A percentile compares a stretch with the other conserved stretches of the same genome.
Conservation (phyloP, 192 early-diverging fungal genomes). For the Coemansia reversa region DNA sequence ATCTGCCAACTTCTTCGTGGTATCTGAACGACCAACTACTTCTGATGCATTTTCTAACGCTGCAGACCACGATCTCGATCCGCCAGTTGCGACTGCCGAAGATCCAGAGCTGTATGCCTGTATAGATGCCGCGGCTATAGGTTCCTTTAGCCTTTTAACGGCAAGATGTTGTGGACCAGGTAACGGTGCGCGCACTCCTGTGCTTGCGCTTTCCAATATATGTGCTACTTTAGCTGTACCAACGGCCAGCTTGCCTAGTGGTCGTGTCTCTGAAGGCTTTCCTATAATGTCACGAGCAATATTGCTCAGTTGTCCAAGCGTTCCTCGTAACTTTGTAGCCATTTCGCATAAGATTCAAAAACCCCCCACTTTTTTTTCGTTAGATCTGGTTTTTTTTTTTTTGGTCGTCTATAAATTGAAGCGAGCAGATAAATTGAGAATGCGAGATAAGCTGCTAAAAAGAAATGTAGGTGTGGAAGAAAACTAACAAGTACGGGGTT, state of each 20-base stretch:
- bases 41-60: constrained; percentile 37
- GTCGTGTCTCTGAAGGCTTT: constrained; percentile 32
- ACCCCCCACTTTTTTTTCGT: not conserved
- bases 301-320: constrained; percentile 37
- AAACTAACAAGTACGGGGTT: no score
- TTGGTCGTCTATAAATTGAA: no score
- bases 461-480: not conserved
- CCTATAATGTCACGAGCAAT: constrained; percentile 28
- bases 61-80: constrained; percentile 15
- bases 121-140: constrained; percentile 26
- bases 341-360: constrained; percentile 15
- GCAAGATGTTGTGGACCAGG: constrained; percentile 29
- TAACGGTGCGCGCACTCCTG: constrained; percentile 36
- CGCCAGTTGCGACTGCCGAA: not conserved
- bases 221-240: constrained; percentile 43
- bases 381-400: not conserved
- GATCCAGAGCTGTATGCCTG: constrained; percentile 2
- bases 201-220: constrained; percentile 35
- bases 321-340: constrained; percentile 35
- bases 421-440: no score
- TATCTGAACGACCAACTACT: constrained; percentile 13
- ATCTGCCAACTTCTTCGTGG: constrained; percentile 8
- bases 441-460: no score
- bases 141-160: constrained; percentile 25
- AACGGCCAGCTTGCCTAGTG: constrained; percentile 43